Evolutionary conservation across 768 basidiomycete genomes (phyloP).

Genomic region (Leucosporidium creatinivorum): DNA sequence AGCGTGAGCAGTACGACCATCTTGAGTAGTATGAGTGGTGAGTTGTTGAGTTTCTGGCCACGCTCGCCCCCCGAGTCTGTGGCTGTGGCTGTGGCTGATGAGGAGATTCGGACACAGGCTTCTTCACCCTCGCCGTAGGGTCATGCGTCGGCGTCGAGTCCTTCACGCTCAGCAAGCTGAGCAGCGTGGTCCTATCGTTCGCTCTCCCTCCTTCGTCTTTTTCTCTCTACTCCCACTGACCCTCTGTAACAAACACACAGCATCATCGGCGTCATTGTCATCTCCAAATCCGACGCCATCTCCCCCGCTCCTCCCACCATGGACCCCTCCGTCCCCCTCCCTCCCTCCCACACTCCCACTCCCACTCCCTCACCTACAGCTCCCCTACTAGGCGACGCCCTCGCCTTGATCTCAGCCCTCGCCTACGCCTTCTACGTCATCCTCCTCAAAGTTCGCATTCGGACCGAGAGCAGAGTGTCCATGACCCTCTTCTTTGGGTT

Average conservation of each 20-base stretch:
- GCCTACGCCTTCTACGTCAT: slow-evolving; percentile 85
- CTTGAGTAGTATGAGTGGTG: slow-evolving; percentile 80
- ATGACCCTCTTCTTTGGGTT: slow-evolving; percentile 96
- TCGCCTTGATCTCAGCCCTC: slow-evolving; percentile 77
- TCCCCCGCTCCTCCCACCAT: slow-evolving; percentile 15
- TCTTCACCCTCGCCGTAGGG: slow-evolving; percentile 85
- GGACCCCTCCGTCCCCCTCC: slow-evolving; percentile 23
- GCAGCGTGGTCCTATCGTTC: slow-evolving; percentile 72
- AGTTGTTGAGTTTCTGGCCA: slow-evolving; percentile 39
- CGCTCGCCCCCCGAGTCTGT: too few species aligned
- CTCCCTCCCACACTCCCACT: neutral
- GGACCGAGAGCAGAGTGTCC: slow-evolving; percentile 33
- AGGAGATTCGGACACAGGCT: too few species aligned
- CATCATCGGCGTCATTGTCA: slow-evolving; percentile 73
- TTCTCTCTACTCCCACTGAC: neutral
- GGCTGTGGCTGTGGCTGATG: too few species aligned
- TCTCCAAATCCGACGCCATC: slow-evolving; percentile 48
- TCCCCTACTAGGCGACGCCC: slow-evolving; percentile 64
- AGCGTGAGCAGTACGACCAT: slow-evolving; percentile 92
- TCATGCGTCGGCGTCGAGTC: slow-evolving; percentile 72
- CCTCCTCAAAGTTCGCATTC: slow-evolving; percentile 78
- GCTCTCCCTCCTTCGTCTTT: slow-evolving; percentile 25
- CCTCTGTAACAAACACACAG: slow-evolving; percentile 44
- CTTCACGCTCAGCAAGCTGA: slow-evolving; percentile 62
- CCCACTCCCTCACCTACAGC: slow-evolving; percentile 16